Conservation (phyloP, 1,284 basidiomycete genomes). For the Sutorius eximius region DNA sequence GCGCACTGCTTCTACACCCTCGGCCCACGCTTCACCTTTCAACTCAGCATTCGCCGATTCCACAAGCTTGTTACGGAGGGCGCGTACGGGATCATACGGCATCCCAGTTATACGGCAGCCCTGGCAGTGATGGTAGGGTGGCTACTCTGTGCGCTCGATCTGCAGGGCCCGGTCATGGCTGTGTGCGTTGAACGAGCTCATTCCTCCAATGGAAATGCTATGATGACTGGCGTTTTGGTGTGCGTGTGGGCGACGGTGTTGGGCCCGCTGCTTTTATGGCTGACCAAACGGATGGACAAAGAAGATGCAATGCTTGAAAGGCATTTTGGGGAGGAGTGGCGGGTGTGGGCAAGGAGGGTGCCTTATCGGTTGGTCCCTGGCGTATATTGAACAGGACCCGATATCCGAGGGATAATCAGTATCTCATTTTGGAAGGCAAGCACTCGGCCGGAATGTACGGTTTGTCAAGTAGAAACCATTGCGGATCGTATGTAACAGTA, state of each 20-base stretch:
- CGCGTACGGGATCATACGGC: constrained; percentile 28
- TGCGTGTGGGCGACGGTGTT: not conserved
- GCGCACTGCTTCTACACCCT: constrained; percentile 17
- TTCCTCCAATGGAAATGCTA: not conserved
- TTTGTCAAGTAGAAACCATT: too few relatives aligned
- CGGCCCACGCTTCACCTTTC: constrained; percentile 28
- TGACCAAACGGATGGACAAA: constrained; percentile 12
- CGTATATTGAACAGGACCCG: constrained; percentile 34
- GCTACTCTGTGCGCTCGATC: constrained; percentile 15
- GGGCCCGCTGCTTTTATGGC: accelerated
- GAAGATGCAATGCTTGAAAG: constrained; percentile 43
- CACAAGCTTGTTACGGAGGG: constrained; percentile 32
- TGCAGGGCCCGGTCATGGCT: not conserved
- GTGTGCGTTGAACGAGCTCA: not conserved
- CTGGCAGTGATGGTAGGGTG: not conserved
- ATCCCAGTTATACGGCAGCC: constrained; percentile 29
- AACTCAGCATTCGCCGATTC: constrained; percentile 27
- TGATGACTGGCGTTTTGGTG: not conserved
- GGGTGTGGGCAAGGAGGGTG: constrained; percentile 39
- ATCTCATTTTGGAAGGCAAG: not conserved
- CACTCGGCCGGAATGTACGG: not conserved
- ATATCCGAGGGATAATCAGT: not conserved
- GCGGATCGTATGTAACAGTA: too few relatives aligned
- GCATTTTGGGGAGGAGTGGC: constrained; percentile 43
- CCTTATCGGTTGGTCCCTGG: constrained; percentile 41